These are phyloP conservation scores for Kingdonia uniflora DNA, from an alignment of 164 flowering plant genomes.

Conservation along the genomic window DNA sequence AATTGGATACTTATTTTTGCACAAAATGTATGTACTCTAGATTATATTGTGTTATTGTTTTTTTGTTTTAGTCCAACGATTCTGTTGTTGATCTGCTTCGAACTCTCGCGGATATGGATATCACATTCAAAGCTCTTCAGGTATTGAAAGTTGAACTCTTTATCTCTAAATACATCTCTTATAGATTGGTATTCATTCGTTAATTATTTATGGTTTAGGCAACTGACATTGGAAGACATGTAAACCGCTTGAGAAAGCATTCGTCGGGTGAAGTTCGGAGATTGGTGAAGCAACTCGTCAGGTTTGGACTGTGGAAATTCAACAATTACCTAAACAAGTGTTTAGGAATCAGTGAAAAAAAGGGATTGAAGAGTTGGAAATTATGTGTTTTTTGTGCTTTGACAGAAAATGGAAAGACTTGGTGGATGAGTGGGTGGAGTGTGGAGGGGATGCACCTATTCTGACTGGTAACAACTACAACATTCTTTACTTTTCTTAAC, in stretches of 20 bases:
- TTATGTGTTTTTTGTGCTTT: neutral
- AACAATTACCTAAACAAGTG: neutral
- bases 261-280: slow-evolving; percentile 24
- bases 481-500: too few species aligned
- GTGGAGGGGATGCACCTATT: neutral
- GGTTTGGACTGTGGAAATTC: slow-evolving; percentile 25
- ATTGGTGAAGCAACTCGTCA: slow-evolving; percentile 84
- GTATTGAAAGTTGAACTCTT: slow-evolving; percentile 17
- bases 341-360: neutral
- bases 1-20: neutral
- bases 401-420: slow-evolving; percentile 87
- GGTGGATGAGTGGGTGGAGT: slow-evolving; percentile 89
- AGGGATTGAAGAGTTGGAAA: neutral
- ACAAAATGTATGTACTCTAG: too few species aligned
- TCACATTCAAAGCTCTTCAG: slow-evolving; percentile 81
- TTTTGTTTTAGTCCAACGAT: slow-evolving; percentile 48
- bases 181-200: neutral
- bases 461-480: too few species aligned
- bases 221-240: slow-evolving; percentile 33
- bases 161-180: neutral
- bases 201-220: slow-evolving; percentile 31
- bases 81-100: slow-evolving; percentile 58
- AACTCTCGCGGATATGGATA: slow-evolving; percentile 83
- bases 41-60: neutral
- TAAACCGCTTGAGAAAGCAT: slow-evolving; percentile 11